These are phyloP conservation scores for Colletotrichum horii DNA, from an alignment of 2,329 filamentous ascomycete genomes.

Conservation along the genomic window DNA sequence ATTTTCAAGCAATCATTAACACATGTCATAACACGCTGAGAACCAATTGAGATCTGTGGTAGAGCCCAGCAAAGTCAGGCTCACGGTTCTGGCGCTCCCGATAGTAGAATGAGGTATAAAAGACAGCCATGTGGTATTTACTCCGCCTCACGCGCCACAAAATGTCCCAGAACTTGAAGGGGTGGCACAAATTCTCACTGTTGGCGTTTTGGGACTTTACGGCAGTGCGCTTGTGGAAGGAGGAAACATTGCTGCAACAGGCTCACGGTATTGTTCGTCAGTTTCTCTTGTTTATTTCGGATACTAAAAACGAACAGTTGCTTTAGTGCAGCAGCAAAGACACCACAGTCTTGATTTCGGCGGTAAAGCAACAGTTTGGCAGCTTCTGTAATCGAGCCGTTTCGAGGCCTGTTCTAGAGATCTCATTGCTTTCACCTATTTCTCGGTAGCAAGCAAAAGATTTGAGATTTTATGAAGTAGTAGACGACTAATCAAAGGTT, in stretches of 20 bases:
- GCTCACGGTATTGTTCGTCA: neutral
- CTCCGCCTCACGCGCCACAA: neutral
- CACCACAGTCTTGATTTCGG: rapidly evolving
- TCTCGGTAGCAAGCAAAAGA: neutral
- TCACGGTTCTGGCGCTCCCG: rapidly evolving
- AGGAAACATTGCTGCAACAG: neutral
- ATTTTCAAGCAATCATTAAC: rapidly evolving
- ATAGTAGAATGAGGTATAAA: neutral
- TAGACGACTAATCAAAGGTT: neutral
- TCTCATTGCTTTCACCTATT: rapidly evolving
- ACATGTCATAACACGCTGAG: rapidly evolving
- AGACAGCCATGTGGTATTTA: neutral
- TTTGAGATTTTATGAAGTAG: neutral
- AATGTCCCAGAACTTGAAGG: neutral
- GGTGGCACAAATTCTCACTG: neutral
- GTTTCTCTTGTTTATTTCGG: neutral
- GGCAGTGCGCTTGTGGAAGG: neutral
- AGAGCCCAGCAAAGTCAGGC: neutral
- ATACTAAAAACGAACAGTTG: rapidly evolving
- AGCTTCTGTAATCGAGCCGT: neutral
- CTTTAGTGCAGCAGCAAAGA: neutral
- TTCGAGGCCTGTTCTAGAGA: too few species aligned
- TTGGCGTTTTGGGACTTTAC: neutral
- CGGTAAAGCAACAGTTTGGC: neutral
- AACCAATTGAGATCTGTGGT: rapidly evolving